Conservation (phyloP, 306 rosid species). For the Lablab purpureus region DNA sequence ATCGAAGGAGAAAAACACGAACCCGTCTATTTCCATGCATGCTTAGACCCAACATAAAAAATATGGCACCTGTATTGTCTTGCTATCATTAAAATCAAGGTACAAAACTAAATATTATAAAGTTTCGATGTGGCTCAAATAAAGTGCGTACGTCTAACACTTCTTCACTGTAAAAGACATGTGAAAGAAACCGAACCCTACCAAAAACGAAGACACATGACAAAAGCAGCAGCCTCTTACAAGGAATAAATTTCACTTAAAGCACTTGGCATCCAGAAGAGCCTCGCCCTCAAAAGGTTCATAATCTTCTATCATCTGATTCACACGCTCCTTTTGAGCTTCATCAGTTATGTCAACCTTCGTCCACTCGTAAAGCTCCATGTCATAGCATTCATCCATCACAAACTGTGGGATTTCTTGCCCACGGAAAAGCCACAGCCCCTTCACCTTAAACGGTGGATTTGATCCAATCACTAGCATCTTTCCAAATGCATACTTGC, state of each 20-base stretch:
- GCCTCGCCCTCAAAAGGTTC: constrained; percentile 81
- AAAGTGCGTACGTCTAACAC: constrained; percentile 20
- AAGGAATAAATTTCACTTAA: constrained; percentile 56
- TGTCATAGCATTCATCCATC: constrained; percentile 79
- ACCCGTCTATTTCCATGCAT: neutral
- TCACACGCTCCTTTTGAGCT: constrained; percentile 80
- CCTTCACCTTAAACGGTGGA: constrained; percentile 88
- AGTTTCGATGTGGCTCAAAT: constrained; percentile 17
- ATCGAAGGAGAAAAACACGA: neutral
- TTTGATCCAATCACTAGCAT: constrained; percentile 78
- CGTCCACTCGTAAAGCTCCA: constrained; percentile 80
- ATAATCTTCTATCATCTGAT: constrained; percentile 75
- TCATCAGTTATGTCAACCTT: constrained; percentile 73
- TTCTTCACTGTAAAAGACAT: constrained; percentile 16
- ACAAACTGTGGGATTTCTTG: constrained; percentile 75
- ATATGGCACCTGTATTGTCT: constrained; percentile 23
- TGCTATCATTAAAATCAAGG: constrained; percentile 12
- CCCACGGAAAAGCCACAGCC: constrained; percentile 92
- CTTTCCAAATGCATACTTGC: constrained; percentile 87
- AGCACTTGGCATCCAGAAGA: constrained; percentile 81
- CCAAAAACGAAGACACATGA: constrained; percentile 41
- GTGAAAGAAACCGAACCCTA: constrained; percentile 6
- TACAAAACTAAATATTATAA: neutral
- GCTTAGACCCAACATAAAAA: neutral
- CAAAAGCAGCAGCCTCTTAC: constrained; percentile 11